Evolutionary conservation across 2,329 filamentous ascomycete genomes (phyloP), one percentile per base, ranked within the genome.

Genomic region (Catunica adiposa): DNA sequence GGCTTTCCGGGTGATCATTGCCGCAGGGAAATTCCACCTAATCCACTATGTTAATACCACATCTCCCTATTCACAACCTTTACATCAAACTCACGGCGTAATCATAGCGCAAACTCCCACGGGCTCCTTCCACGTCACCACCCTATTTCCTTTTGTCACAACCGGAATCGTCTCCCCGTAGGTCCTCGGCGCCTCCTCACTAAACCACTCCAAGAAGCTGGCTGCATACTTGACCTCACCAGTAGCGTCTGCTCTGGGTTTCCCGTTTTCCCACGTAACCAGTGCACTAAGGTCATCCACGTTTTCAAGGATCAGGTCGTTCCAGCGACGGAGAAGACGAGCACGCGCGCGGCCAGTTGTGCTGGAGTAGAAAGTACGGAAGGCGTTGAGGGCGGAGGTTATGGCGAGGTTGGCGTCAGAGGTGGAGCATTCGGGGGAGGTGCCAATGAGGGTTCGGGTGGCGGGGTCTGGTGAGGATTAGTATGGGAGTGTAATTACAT

Each of bases 211-310:
- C 59, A 87, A 78, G 67, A 88, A 89, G 66, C 75, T 80, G 57
- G 84, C 80, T 7, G 84, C 84, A 63, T 89, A 89, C 37, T 73
- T 71, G 6, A 82, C 79, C 69, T 89, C 85, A 38, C 80, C 82
- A 65, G 78, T 79, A 37, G 85, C 82, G 64, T 89, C 85, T 29
- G 84, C 79, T 26, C 85, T 64, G 1, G 88, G 86, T 72, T 94
- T 94, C 61, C 88, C 88, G 62, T 94, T 94, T 72, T 94, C 88
- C 81, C 84, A 86, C 40, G 87, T 92, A 64, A 94, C 89, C 59
- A 94, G 74, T 59, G 75, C 86, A 6, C 86, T 85, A 31, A 94
- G 73, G 65, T 94, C 88, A 29, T 89, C 86, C 50, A 78, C 74
- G 63, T 94, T 89, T 59, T 84, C 84, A 31, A 83, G 67, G 73